phyloP scores from a whole-genome alignment of 805 yeast species.

The Metschnikowia shivogae region DNA sequence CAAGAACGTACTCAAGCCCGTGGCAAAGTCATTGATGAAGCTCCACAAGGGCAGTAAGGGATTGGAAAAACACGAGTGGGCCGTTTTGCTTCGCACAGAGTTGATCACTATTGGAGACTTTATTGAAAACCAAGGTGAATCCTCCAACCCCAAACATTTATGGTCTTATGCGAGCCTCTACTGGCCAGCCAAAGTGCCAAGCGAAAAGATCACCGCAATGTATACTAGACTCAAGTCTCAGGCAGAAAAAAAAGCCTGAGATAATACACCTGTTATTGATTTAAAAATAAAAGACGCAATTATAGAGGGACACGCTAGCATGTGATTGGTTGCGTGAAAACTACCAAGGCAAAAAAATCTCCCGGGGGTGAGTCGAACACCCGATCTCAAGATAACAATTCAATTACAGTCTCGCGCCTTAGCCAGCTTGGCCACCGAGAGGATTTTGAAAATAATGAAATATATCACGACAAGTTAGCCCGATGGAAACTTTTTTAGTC shows the following conservation, averaged over 20 bases:
- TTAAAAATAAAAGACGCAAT: no score
- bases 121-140: slow-evolving; percentile 33
- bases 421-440: slow-evolving; percentile 44
- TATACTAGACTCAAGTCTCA: slow-evolving; percentile 51
- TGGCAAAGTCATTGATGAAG: slow-evolving; percentile 60
- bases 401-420: slow-evolving; percentile 43
- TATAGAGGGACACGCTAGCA: no score
- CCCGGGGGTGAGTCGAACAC: slow-evolving; percentile 46
- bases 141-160: slow-evolving; percentile 54
- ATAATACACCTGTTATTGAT: background rate
- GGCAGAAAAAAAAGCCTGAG: slow-evolving; percentile 12
- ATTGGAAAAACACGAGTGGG: slow-evolving; percentile 74
- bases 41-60: slow-evolving; percentile 71
- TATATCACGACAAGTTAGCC: no score
- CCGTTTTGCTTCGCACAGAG: slow-evolving; percentile 62
- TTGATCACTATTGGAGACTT: slow-evolving; percentile 70
- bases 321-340: no score
- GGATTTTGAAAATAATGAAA: no score
- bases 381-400: slow-evolving; percentile 40
- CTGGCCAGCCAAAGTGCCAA: slow-evolving; percentile 86
- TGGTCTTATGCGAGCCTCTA: slow-evolving; percentile 82
- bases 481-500: background rate
- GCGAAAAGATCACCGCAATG: slow-evolving; percentile 71
- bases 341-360: slow-evolving; percentile 21
- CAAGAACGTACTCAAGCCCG: slow-evolving; percentile 57